These are phyloP conservation scores for Aureobasidium sp. DNA, from an alignment of 2,329 filamentous ascomycete genomes.

Conservation along the genomic window DNA sequence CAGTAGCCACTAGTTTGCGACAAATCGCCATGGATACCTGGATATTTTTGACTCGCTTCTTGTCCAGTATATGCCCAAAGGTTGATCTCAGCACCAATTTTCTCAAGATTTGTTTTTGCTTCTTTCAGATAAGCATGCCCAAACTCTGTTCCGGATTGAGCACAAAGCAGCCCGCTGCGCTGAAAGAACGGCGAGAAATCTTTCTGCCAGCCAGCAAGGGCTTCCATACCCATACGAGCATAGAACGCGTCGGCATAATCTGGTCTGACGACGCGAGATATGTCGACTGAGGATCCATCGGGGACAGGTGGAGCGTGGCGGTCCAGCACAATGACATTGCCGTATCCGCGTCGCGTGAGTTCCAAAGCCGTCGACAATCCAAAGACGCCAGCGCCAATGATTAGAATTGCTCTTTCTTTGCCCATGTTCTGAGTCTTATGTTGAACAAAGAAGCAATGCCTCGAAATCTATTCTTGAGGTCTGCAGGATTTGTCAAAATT, in stretches of 20 bases:
- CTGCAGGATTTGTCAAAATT: neutral
- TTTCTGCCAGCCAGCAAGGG: slow-evolving; percentile 3
- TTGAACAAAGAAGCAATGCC: too few relatives aligned
- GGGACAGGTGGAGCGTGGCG: slow-evolving; percentile 2
- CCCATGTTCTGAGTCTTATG: neutral
- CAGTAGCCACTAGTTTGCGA: neutral
- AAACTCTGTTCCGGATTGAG: neutral
- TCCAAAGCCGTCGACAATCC: slow-evolving; percentile 32
- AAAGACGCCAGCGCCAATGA: slow-evolving; percentile 28
- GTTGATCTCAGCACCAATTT: neutral
- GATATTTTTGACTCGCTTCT: neutral
- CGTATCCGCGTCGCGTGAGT: slow-evolving; percentile 22
- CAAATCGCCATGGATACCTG: neutral
- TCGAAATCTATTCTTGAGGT: too few relatives aligned
- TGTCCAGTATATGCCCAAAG: neutral
- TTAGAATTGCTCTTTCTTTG: neutral
- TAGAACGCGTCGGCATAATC: slow-evolving; percentile 29
- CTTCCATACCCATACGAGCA: slow-evolving; percentile 25
- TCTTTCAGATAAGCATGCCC: neutral
- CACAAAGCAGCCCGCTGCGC: neutral
- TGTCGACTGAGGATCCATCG: slow-evolving; percentile 31
- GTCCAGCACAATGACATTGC: slow-evolving; percentile 23
- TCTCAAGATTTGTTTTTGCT: neutral
- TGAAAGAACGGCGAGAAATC: neutral
- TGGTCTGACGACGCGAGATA: slow-evolving; percentile 33